Base-by-base conservation (phyloP, 2,329 filamentous ascomycete species). In the Xylariaceae sp. region DNA sequence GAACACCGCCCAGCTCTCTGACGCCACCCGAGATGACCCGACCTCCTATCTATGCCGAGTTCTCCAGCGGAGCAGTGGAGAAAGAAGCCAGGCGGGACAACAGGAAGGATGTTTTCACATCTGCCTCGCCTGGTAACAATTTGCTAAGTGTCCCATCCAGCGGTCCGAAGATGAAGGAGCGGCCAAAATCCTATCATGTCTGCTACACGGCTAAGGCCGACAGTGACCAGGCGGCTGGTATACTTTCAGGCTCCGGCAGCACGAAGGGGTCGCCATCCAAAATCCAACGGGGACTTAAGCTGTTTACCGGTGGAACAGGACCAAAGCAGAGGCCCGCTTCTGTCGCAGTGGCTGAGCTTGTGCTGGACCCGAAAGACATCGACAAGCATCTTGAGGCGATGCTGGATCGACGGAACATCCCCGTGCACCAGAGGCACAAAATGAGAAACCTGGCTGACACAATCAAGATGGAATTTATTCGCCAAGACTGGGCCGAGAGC, bases 401-500 rank as follows among this genome's bases (percentile, higher is more conserved):
- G 73, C 72, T 96, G 73, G 91, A 96, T 71, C 87, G 93, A 18
- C 85, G 93, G 61, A 96, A 98, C 67, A 96, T 98, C 52, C 93
- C 93, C 2, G 90, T 96, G 68, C 90, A 96, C 62, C 92, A 96
- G 80, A 84, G 93, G 52, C 91, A 93, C 73, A 96, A 96, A 76
- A 97, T 99, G 92, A 85, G 93, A 44, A 93, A 88, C 54, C 79
- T 99, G 57, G 91, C 90, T 60, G 83, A 91, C 62, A 89, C 90
- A 37, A 93, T 98, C 77, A 99, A 99, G 75, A 90, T 92, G 70
- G 93, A 98, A 70, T 96, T 99, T 67, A 92, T 98, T 66, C 88
- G 89, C 50, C 93, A 96, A 71, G 90, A 97, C 71, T 91, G 90
- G 80, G 85, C 84, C 6, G 89, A 89, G 71, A 87, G 81, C 74